Evolutionary conservation across 2,329 filamentous ascomycete species (phyloP), one percentile per base, ranked within the genome.

Genomic region (Drechmeria coniospora): DNA sequence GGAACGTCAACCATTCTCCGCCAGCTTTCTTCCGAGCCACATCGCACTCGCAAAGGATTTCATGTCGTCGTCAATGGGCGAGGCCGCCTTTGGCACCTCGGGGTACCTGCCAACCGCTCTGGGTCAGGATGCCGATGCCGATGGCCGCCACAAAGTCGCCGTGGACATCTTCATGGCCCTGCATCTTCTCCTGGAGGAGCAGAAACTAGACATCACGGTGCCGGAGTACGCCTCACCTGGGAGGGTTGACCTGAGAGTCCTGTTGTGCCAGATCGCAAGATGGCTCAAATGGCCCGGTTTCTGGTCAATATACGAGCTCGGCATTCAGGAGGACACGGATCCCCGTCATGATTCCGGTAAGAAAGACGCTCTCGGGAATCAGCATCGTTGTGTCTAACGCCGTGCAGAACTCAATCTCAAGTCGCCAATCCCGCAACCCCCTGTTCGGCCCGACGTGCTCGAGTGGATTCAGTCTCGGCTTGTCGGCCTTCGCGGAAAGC

Each of bases 181-280:
- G 9, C 90, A 98, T 53, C 61, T 95, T 3, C 59, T 92, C n/a
- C 66, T 79, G 0, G 87, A 98, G 49, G 90, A 98, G 47, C 66
- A 79, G 36, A 95, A 92, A 46, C 65, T 98, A 2, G 72, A 81
- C 34, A 67, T 75, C 4, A 59, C 63, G 35, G 51, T 52, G 0
- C 53, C 60, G 0, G 60, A 64, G 27, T 54, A 56, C 21, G 37
- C 43, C 2, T 58, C 59, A 4, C 54, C 58, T 0, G 56, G 61
- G 0, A 53, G 57, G 15, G 48, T 52, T 8, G 61, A 68, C 26
- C 42, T 95, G 14, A 69, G 72, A n/a, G 74, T 79, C 11, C 51
- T 94, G 2, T 57, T 95, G 23, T 74, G 77, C 25, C 87, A 94
- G 46, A 63, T 98, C 31, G 72, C 78, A 1, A 61, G 66, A 29